phyloP scores from a whole-genome alignment of 1,139 yeast species.

The Saccharomyces hybrid region DNA sequence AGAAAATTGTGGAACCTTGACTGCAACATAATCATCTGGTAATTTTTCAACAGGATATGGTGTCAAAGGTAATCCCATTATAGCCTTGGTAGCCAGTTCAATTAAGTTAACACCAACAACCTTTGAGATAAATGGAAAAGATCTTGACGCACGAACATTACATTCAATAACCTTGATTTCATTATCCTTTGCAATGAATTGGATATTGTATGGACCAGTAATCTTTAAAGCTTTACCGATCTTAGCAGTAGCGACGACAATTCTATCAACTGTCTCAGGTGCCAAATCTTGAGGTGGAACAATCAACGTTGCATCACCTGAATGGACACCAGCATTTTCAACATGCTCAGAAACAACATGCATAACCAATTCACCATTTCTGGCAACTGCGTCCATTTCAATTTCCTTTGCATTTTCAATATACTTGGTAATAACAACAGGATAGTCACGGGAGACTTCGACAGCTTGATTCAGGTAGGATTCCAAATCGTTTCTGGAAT shows the following conservation, averaged over 20 bases:
- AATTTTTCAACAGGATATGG: conserved; percentile 86
- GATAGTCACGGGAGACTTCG: conserved; percentile 95
- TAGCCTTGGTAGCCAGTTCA: conserved; percentile 96
- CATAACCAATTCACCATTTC: conserved; percentile 89
- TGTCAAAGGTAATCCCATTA: conserved; percentile 76
- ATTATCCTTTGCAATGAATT: conserved; percentile 84
- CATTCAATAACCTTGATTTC: conserved; percentile 97
- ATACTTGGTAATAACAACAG: conserved; percentile 94
- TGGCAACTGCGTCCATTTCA: conserved; percentile 98
- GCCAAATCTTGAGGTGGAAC: conserved; percentile 96
- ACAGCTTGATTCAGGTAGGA: conserved; percentile 88
- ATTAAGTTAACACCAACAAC: conserved; percentile 94
- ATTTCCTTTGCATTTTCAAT: conserved; percentile 97
- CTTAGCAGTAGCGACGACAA: conserved; percentile 92
- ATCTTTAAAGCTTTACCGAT: conserved; percentile 92
- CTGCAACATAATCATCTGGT: conserved; percentile 92
- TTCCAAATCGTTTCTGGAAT: conserved; percentile 82
- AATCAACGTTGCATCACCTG: conserved; percentile 97
- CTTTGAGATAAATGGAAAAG: conserved; percentile 97
- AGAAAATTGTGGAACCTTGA: conserved; percentile 96
- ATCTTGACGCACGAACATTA: conserved; percentile 96
- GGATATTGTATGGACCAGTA: conserved; percentile 97
- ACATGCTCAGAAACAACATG: conserved; percentile 98
- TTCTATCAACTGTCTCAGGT: conserved; percentile 82
- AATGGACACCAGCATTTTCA: conserved; percentile 98